Percentiles rank a stretch among this genome's conserved stretches.
These are phyloP conservation scores for Barnettozyma sp. DNA, from an alignment of 805 yeast genomes.

Conservation along the genomic window DNA sequence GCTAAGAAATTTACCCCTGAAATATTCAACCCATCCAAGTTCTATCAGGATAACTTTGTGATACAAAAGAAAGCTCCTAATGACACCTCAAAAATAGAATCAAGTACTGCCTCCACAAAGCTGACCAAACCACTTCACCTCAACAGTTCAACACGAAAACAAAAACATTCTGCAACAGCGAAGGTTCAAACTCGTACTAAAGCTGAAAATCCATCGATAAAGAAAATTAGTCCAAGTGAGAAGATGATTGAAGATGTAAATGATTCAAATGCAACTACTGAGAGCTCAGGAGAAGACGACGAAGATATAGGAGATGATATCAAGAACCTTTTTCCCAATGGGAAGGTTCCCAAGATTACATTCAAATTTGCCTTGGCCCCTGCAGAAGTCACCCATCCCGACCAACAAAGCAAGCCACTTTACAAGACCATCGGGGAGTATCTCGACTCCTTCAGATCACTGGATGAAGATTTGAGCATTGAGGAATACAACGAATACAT, in stretches of 20 bases:
- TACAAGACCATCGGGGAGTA: slow-evolving; percentile 36
- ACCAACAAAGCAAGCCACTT: slow-evolving; percentile 43
- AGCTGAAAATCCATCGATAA: no score
- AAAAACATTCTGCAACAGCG: background rate
- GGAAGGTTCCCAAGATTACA: slow-evolving; percentile 16
- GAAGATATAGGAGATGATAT: slow-evolving; percentile 9
- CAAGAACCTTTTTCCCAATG: slow-evolving; percentile 10
- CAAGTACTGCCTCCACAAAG: no score
- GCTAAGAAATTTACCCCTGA: slow-evolving; percentile 12
- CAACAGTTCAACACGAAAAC: background rate
- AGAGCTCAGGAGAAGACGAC: slow-evolving; percentile 12
- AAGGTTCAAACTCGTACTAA: no score
- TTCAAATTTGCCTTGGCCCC: slow-evolving; percentile 34
- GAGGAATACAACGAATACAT: slow-evolving; percentile 60
- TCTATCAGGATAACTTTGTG: slow-evolving; percentile 18
- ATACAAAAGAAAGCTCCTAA: slow-evolving; percentile 7
- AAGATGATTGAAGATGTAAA: slow-evolving; percentile 6
- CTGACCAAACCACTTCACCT: no score
- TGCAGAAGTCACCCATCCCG: slow-evolving; percentile 53
- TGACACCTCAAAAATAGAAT: no score
- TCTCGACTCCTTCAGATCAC: slow-evolving; percentile 47
- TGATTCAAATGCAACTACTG: slow-evolving; percentile 7
- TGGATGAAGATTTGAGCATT: slow-evolving; percentile 53
- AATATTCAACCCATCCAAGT: slow-evolving; percentile 18
- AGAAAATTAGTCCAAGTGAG: background rate